These are phyloP conservation scores for Hymenoscyphus scutula DNA, from an alignment of 2,329 filamentous ascomycete species.

Conservation along the genomic window DNA sequence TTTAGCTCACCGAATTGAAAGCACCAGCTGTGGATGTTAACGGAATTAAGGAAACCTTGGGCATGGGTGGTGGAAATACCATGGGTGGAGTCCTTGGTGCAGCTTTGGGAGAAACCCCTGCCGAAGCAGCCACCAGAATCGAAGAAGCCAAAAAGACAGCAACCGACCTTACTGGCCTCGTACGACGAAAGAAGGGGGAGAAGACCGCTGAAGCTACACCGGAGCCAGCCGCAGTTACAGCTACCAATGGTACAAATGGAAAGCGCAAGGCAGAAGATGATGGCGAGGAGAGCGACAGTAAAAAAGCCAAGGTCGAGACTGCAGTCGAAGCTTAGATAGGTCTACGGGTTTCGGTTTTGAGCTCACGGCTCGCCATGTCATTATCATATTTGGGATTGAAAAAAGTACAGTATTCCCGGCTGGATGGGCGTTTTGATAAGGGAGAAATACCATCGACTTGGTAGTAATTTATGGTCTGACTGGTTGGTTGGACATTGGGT, in stretches of 20 bases:
- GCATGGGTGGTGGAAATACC: slow-evolving; percentile 43
- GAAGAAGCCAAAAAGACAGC: slow-evolving; percentile 72
- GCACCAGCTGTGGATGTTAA: slow-evolving; percentile 54
- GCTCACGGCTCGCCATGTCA: neutral
- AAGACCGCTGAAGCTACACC: slow-evolving; percentile 33
- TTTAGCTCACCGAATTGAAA: slow-evolving; percentile 66
- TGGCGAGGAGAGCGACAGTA: slow-evolving; percentile 28
- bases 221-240: slow-evolving; percentile 26
- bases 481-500: neutral
- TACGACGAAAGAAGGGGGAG: slow-evolving; percentile 58
- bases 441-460: slow-evolving; percentile 3
- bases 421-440: neutral
- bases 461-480: slow-evolving; percentile 3
- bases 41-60: slow-evolving; percentile 49
- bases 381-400: neutral
- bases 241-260: slow-evolving; percentile 41
- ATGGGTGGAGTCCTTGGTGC: slow-evolving; percentile 62
- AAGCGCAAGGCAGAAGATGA: slow-evolving; percentile 55
- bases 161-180: slow-evolving; percentile 67
- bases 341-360: neutral
- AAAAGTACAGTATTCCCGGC: slow-evolving; percentile 4
- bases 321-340: neutral
- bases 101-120: slow-evolving; percentile 59
- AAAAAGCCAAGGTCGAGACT: slow-evolving; percentile 34
- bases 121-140: slow-evolving; percentile 60